These are phyloP conservation scores for Chalciporus sp. DNA, from an alignment of 1,284 basidiomycete genomes.

Conservation along the genomic window DNA sequence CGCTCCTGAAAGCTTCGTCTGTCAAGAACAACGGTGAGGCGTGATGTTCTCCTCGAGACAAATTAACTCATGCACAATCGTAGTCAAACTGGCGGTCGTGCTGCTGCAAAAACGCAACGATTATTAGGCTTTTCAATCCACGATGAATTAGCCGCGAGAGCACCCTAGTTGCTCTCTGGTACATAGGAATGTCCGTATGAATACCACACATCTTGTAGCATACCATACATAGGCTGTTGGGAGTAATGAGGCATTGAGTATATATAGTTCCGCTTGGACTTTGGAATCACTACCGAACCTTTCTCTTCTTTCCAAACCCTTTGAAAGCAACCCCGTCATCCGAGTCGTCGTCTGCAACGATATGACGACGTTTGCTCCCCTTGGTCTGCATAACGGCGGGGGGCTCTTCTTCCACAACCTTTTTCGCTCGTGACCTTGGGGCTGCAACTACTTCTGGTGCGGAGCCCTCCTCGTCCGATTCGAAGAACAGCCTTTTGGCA, in stretches of 20 bases:
- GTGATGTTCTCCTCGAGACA: conserved; percentile 3
- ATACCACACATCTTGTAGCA: conserved; percentile 2
- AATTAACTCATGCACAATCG: conserved; percentile 6
- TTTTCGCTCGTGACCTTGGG: not conserved
- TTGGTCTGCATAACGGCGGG: conserved; percentile 13
- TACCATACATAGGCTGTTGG: conserved; percentile 5
- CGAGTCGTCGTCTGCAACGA: conserved; percentile 64
- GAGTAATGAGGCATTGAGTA: not conserved
- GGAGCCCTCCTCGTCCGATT: conserved; percentile 41
- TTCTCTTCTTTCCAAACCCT: conserved; percentile 52
- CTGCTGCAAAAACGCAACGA: conserved; percentile 88
- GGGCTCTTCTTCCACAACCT: not conserved
- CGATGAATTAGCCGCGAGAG: conserved; percentile 51
- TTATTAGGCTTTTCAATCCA: conserved; percentile 86
- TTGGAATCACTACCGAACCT: conserved; percentile 10
- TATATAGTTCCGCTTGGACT: not conserved
- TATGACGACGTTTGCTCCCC: conserved; percentile 39
- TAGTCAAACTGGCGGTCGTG: conserved; percentile 86
- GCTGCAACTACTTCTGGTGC: not conserved
- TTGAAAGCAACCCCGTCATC: conserved; percentile 70
- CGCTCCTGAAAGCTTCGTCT: conserved; percentile 93
- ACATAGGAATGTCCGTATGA: not conserved
- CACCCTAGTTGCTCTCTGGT: not conserved
- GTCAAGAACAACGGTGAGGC: conserved; percentile 86
- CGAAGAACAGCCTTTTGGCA: conserved; percentile 39